phyloP scores from a whole-genome alignment of 768 basidiomycete genomes.

The Podaxis sp. region DNA sequence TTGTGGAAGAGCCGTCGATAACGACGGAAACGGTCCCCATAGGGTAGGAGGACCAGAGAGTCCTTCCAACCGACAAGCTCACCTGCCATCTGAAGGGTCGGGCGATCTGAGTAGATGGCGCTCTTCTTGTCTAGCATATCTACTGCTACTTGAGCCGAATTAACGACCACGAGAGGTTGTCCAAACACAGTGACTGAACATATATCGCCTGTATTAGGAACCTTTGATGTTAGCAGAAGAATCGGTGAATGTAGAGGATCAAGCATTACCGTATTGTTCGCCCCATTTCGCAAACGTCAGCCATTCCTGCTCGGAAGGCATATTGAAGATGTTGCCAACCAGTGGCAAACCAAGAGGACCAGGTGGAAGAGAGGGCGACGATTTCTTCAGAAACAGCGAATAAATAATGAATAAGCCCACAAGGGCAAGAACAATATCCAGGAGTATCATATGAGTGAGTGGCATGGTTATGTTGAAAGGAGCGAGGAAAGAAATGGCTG shows the following conservation, averaged over 20 bases:
- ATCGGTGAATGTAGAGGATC: neutral
- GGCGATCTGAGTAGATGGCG: constrained; percentile 67
- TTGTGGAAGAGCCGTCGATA: constrained; percentile 52
- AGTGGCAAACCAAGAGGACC: constrained; percentile 54
- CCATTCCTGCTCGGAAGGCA: constrained; percentile 52
- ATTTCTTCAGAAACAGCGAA: constrained; percentile 24
- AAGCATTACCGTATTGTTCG: constrained; percentile 45
- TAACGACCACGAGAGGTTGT: constrained; percentile 56
- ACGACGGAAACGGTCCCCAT: constrained; percentile 53
- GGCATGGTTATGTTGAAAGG: constrained; percentile 24
- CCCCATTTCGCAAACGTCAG: constrained; percentile 51
- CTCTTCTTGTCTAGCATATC: constrained; percentile 70
- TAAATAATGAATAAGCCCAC: constrained; percentile 33
- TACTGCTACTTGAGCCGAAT: constrained; percentile 45
- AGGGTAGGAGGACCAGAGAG: constrained; percentile 53
- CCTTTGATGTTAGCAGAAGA: neutral
- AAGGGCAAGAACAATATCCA: constrained; percentile 33
- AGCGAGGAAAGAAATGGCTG: constrained; percentile 23
- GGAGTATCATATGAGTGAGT: constrained; percentile 23
- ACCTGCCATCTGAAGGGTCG: constrained; percentile 50
- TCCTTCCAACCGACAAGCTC: constrained; percentile 60
- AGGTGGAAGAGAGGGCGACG: constrained; percentile 36
- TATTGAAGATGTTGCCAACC: constrained; percentile 52
- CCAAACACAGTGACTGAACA: constrained; percentile 59
- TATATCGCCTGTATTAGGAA: constrained; percentile 46